These are phyloP conservation scores for Cucurbita ficifolia DNA, from an alignment of 306 rosid species.

Conservation along the genomic window DNA sequence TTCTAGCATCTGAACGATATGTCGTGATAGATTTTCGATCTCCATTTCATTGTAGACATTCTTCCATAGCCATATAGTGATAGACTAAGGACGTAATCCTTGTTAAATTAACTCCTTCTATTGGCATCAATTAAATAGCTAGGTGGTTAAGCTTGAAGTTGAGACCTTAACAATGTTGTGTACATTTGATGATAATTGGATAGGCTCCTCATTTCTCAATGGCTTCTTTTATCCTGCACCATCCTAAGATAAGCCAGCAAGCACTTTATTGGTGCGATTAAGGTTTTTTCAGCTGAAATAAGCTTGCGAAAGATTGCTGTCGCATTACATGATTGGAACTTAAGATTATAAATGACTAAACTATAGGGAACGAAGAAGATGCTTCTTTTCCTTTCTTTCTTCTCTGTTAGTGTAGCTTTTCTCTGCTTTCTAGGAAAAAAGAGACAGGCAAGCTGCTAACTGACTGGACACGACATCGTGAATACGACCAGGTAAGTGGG, in stretches of 20 bases:
- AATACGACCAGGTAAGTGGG: neutral
- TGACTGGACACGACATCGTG: neutral
- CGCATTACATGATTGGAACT: neutral
- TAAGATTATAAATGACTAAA: neutral
- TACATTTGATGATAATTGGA: neutral
- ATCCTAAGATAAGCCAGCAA: neutral
- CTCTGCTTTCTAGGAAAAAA: neutral
- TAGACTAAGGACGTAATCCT: neutral
- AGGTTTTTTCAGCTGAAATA: neutral
- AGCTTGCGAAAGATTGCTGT: neutral
- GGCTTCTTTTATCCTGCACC: neutral
- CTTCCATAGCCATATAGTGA: neutral
- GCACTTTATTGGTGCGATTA: neutral
- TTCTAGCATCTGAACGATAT: neutral
- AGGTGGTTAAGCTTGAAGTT: neutral
- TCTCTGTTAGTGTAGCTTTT: neutral
- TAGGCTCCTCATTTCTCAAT: neutral
- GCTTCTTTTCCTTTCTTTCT: neutral
- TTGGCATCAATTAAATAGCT: neutral
- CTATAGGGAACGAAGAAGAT: neutral
- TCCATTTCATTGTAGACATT: neutral
- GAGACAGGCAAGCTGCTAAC: neutral
- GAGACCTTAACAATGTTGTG: neutral
- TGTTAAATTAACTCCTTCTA: neutral
- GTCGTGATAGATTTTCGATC: neutral